Evolutionary conservation across 768 basidiomycete genomes (phyloP), one percentile per base, ranked within the genome.

Genomic region (Tulasnella sp.): DNA sequence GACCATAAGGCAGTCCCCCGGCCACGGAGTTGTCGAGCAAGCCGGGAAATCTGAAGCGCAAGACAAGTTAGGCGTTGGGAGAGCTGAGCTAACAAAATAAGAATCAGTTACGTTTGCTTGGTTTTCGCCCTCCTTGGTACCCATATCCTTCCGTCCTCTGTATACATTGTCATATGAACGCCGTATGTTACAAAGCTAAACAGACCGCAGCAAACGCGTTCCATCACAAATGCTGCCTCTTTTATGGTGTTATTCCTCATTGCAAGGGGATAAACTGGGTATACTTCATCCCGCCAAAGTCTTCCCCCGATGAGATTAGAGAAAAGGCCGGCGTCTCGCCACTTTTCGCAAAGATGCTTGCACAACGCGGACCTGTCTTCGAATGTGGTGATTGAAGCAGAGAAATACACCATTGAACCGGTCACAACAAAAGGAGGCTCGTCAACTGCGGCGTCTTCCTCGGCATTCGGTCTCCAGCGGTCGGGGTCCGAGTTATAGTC

Each of bases 101-200:
- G 22, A 18, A 31, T 79, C 28, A 89, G 92, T 82, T 83, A 96
- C 94, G 96, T 98, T 83, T 91, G 94, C 85, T 99, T 99, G 9
- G 93, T 97, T 80, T 87, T 88, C 1, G 95, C 90, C 20, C 98
- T 89, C 12, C 92, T 93, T 1, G 98, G 96, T 0, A 96, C 92
- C 97, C 98, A 99, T 3, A 98, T 87, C 81, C 87, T 88, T 84
- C 93, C 85, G 80, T 58, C 88, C 82, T 89, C 88, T 64, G 90
- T 89, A 84, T 91, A 95, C 77, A 92, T 90, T 28, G 91, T 94
- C 92, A 97, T 90, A 85, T 99, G 98, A 2, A 97, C 93, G 0
- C 98, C 97, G 83, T 94, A 96, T 0, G 97, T 98, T 76, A 95
- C 89, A 9, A 97, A 86, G 3, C 97, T 96, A 83, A 99, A 98